phyloP scores from a whole-genome alignment of 768 basidiomycete species.

The Mycena haematopus region DNA sequence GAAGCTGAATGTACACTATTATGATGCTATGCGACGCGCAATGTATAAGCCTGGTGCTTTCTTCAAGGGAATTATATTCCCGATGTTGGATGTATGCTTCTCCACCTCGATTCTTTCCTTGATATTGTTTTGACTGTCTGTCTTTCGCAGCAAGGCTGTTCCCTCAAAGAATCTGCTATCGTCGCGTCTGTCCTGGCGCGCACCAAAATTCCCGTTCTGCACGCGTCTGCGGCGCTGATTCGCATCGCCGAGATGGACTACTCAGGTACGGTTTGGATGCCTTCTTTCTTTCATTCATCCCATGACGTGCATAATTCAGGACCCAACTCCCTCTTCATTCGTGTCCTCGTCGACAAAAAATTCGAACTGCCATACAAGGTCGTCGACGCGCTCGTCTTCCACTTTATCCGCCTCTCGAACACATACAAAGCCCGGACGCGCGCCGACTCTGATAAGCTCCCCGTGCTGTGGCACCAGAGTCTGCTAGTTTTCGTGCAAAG shows the following conservation, averaged over 20 bases:
- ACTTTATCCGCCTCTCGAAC: conserved; percentile 96
- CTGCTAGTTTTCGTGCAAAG: conserved; percentile 93
- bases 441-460: conserved; percentile 80
- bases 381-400: conserved; percentile 95
- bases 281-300: not conserved
- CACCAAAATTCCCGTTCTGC: conserved; percentile 94
- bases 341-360: conserved; percentile 96
- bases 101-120: conserved; percentile 32
- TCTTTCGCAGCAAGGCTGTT: conserved; percentile 66
- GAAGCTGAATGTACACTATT: conserved; percentile 92
- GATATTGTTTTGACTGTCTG: conserved; percentile 11
- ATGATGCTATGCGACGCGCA: conserved; percentile 89
- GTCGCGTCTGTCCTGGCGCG: conserved; percentile 90
- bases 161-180: conserved; percentile 93
- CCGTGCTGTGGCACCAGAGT: conserved; percentile 99
- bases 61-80: conserved; percentile 98
- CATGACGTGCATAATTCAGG: conserved; percentile 48
- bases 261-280: conserved; percentile 57
- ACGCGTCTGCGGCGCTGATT: conserved; percentile 93
- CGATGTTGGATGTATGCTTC: conserved; percentile 78
- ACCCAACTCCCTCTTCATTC: conserved; percentile 95
- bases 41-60: conserved; percentile 97
- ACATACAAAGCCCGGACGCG: conserved; percentile 76
- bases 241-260: conserved; percentile 98
- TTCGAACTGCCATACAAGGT: conserved; percentile 98